phyloP scores from a whole-genome alignment of 768 basidiomycete species.

The Grammothele lineata region DNA sequence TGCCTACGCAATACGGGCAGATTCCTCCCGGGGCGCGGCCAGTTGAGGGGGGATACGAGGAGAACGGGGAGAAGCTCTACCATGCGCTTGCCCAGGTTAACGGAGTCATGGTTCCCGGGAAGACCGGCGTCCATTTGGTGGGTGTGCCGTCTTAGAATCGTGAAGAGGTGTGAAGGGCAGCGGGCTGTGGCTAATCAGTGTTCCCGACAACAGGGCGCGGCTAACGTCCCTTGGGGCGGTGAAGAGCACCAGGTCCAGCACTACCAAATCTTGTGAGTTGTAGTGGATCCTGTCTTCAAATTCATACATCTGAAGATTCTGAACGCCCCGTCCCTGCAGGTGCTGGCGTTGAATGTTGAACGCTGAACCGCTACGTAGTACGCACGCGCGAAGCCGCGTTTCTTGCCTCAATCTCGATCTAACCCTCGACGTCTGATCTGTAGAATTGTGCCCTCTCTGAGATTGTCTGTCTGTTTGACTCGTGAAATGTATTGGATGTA shows the following conservation, averaged over 20 bases:
- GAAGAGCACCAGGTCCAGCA: conserved; percentile 34
- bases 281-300: too few relatives aligned
- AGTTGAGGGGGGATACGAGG: conserved; percentile 75
- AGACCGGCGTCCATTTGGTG: conserved; percentile 68
- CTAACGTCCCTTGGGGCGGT: conserved; percentile 36
- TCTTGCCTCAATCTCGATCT: too few relatives aligned
- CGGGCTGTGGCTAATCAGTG: not conserved
- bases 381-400: too few relatives aligned
- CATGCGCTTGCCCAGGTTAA: conserved; percentile 56
- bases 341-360: too few relatives aligned
- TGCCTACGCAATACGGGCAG: conserved; percentile 53
- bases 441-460: too few relatives aligned
- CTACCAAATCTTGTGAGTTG: conserved; percentile 45
- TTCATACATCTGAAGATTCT: too few relatives aligned
- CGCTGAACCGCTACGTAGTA: too few relatives aligned
- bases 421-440: too few relatives aligned
- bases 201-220: conserved; percentile 32
- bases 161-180: not conserved
- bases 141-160: conserved; percentile 13
- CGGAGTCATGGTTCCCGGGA: conserved; percentile 64
- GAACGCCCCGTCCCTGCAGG: too few relatives aligned
- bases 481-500: too few relatives aligned
- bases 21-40: conserved; percentile 55
- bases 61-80: conserved; percentile 59
- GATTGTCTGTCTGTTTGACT: too few relatives aligned